Evolutionary conservation across 768 basidiomycete species (phyloP), one percentile per base, ranked within the genome.

Genomic region (Boletus sp.): DNA sequence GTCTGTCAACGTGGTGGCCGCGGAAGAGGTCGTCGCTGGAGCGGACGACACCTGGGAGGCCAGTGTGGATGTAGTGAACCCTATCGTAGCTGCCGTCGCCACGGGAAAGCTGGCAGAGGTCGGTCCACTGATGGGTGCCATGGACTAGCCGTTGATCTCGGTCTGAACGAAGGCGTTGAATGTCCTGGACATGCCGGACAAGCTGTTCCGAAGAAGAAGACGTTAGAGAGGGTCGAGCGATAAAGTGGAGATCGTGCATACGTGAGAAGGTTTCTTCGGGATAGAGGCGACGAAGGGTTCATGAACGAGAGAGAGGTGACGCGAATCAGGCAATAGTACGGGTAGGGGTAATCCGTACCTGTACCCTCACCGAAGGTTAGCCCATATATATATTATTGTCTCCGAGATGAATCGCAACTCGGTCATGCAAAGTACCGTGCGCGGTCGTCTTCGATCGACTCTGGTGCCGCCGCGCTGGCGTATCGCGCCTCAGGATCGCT

Each of bases 241-340:
- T 4, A 30, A 17, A 7, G 32, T 9, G 14, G 33, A 12, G 11
- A 10, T n/a, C 2, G n/a, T 5, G 74, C 86, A 60, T 66, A 92
- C 90, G 76, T 76, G 77, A 91, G 78, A 92, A 95, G 0, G 90
- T 84, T 60, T 87, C 75, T 45, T 79, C 81, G 4, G 80, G 80
- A 74, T 76, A 88, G 75, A 14, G 86, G 73, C 53, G 80, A 68
- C 2, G 67, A 65, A 29, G 83, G 47, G 67, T 88, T 83, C 69
- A 78, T 86, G 42, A 81, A 62, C 52, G 37, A 63, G 36, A 78
- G 60, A 0, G 91, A 92, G 56, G 88, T 81, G 65, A 89, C 74
- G 47, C 90, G 89, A 67, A 94, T 80, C 3, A 24, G 24, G 24
- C 24, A 24, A 24, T 24, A 24, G 24, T 3, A 24, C 24, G 24